Conservation (phyloP, 2,329 filamentous ascomycete species). For the Xylariomycetidae sp. region DNA sequence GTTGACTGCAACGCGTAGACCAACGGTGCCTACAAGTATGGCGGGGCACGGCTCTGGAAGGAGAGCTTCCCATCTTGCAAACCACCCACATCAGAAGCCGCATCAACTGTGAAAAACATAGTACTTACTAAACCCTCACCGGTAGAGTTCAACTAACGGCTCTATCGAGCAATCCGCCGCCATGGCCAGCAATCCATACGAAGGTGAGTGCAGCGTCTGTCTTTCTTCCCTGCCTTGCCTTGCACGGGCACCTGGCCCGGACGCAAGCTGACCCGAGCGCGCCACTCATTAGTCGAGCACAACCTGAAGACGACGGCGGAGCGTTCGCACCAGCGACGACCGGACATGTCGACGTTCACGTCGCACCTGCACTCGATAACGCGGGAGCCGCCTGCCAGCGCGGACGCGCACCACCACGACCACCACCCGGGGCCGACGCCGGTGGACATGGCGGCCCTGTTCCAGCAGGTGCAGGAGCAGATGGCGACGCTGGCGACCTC, state of each 20-base stretch:
- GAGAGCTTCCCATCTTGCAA: too few relatives aligned
- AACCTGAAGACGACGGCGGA: slow-evolving; percentile 45
- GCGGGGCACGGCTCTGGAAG: too few relatives aligned
- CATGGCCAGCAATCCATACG: slow-evolving; percentile 28
- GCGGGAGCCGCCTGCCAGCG: slow-evolving; percentile 24
- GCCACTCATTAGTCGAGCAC: slow-evolving; percentile 51
- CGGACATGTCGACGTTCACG: slow-evolving; percentile 59
- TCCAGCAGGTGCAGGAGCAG: slow-evolving; percentile 53
- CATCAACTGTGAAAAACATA: too few relatives aligned
- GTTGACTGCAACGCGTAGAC: too few relatives aligned
- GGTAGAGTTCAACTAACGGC: too few relatives aligned
- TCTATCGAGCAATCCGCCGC: too few relatives aligned
- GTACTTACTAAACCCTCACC: too few relatives aligned
- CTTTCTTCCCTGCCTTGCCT: not conserved
- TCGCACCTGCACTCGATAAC: slow-evolving; percentile 50
- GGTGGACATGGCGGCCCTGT: slow-evolving; percentile 50
- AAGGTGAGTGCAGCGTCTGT: slow-evolving; percentile 24
- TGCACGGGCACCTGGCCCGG: not conserved
- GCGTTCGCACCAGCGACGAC: slow-evolving; percentile 40
- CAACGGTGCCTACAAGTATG: too few relatives aligned
- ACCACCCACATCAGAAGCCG: too few relatives aligned
- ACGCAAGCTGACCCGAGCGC: not conserved
- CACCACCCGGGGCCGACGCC: slow-evolving; percentile 55
- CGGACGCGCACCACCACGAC: slow-evolving; percentile 46
- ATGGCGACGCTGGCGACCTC: slow-evolving; percentile 40